These are phyloP conservation scores for Colletotrichum cordylinicola DNA, from an alignment of 2,329 filamentous ascomycete species.

Conservation along the genomic window DNA sequence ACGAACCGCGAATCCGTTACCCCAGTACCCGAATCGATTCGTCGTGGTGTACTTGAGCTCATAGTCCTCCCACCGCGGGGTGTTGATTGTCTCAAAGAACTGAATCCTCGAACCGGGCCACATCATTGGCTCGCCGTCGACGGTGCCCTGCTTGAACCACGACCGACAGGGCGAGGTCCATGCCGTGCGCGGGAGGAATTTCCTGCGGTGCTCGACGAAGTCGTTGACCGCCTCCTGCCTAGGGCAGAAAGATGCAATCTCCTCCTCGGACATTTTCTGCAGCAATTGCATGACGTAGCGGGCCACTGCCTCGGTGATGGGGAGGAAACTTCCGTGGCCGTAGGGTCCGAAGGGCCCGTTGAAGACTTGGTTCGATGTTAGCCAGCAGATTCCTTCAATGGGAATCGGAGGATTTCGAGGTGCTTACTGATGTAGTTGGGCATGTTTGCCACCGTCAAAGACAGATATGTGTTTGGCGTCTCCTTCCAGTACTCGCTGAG, in stretches of 20 bases:
- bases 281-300: conserved; percentile 37
- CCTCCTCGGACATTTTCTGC: conserved; percentile 29
- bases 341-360: conserved; percentile 31
- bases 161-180: conserved; percentile 29
- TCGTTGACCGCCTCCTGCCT: conserved; percentile 31
- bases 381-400: background rate
- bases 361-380: conserved; percentile 23
- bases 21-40: conserved; percentile 30
- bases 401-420: background rate
- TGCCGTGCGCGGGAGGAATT: conserved; percentile 31
- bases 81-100: conserved; percentile 29
- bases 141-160: conserved; percentile 32
- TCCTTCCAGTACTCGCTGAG: conserved; percentile 25
- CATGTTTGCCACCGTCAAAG: conserved; percentile 27
- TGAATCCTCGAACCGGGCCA: conserved; percentile 31
- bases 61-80: conserved; percentile 32
- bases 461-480: conserved; percentile 28
- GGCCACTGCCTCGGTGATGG: conserved; percentile 28
- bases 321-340: conserved; percentile 30
- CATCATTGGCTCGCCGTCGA: conserved; percentile 29
- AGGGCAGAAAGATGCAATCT: conserved; percentile 27
- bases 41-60: conserved; percentile 25
- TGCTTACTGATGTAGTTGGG: conserved; percentile 29
- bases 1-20: conserved; percentile 26
- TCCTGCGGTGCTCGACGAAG: conserved; percentile 33